Evolutionary conservation across 2,329 filamentous ascomycete species (phyloP), one percentile per base, ranked within the genome.

Genomic region (Cladosporium sp.): DNA sequence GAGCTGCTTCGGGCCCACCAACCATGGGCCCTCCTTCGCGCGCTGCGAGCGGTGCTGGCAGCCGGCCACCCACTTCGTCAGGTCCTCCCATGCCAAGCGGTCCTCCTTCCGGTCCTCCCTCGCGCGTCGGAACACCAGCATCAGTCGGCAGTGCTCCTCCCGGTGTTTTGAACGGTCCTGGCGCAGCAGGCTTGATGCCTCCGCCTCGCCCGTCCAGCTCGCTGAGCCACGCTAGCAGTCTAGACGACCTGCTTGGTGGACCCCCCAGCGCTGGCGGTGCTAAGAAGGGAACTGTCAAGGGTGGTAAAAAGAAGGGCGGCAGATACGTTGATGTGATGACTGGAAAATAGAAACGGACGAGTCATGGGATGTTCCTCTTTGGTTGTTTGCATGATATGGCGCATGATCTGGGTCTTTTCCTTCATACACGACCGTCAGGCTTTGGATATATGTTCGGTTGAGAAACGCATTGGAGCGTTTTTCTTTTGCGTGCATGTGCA

Each of bases 241-340:
- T 99, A 70, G 94, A 99, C 68, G 94, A 99, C 72, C 78, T 99
- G 63, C 78, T 99, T 20, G 90, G 90, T 5, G 86, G 88, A 4
- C 84, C 88, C 3, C 60, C 67, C 8, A 63, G 63, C 8, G 62
- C 61, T 11, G 63, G 59, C 3, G 84, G 81, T 30, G 84, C 81
- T 30, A 92, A 89, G 60, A 82, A 82, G 69, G 69, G 73, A 12
- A 73, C 73, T 36, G 72, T 73, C 45, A 78, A 76, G 64, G 89
- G 85, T 14, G 42, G 42, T 73, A 90, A 88, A 68, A 90, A 91
- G 79, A 96, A 92, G 80, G 86, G 88, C 20, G 88, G 91, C 30
- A 81, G 92, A 28, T 99, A 99, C 79, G 87, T 99, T 30, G 94
- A 99, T 81, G 91, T 99, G 61, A 97, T 97, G 92, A 89, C 88